Evolutionary conservation across 306 rosid genomes (phyloP), one percentile per base, ranked within the genome.

Genomic region (Quercus alba): DNA sequence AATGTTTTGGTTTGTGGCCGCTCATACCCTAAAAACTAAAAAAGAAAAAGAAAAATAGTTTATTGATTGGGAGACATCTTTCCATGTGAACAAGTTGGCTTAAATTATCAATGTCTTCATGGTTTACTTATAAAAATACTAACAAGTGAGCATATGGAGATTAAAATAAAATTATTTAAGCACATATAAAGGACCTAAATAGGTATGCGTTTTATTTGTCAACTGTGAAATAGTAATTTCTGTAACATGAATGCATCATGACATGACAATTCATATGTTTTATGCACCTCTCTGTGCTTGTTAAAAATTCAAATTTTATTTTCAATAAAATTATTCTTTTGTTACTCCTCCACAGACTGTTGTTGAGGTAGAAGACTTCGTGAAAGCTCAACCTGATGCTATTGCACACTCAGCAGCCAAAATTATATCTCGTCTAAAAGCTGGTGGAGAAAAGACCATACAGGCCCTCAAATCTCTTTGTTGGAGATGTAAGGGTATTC

Each of bases 401-500:
- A 91, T 95, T 87, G 94, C 97, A 21, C 93, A 89, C 87, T 85
- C 97, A 56, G 97, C 97, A 70, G 85, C 90, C 75, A 95, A 91
- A 87, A 90, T 95, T 78, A 86, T 95, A 80, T 88, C 96, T 75
- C 94, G 95, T 80, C 56, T 95, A 80, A 90, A 90, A 89, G 94
- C 88, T 49, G 95, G 86, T 77, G 99, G 96, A 64, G 99, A 95
- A 84, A 91, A 89, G 88, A 89, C 92, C 31, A 74, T 88, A 18
- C 96, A 89, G 82, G 98, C 98, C 51, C 92, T 95, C 46, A 93
- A 91, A 83, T 93, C 97, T 78, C 84, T 95, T 17, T 95, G 98
- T 85, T 95, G 91, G 94, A 90, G 94, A 85, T 85, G 84, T 77
- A 93, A 90, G 96, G 92, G 98, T 73, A 82, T 95, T 72, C 96